These are phyloP conservation scores for Podospora pseudocomata DNA, from an alignment of 495 filamentous ascomycete genomes.

Conservation along the genomic window DNA sequence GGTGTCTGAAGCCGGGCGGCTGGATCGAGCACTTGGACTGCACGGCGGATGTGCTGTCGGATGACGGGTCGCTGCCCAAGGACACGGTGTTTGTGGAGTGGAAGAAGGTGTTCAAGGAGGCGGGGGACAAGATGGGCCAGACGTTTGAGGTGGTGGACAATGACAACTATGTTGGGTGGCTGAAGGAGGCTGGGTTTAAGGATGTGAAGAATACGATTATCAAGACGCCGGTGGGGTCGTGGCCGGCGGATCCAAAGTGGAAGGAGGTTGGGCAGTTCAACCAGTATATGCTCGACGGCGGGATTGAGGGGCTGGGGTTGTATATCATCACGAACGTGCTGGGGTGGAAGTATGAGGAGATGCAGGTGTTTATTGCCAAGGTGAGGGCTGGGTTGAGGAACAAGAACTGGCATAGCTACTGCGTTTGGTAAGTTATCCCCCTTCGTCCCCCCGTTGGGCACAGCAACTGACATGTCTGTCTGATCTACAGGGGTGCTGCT, in stretches of 20 bases:
- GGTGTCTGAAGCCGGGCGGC: slow-evolving; percentile 40
- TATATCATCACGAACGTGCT: slow-evolving; percentile 29
- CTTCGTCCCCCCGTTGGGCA: neutral
- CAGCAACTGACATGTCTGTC: neutral
- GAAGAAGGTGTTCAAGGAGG: slow-evolving; percentile 32
- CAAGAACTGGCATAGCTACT: slow-evolving; percentile 27
- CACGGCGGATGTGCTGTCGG: slow-evolving; percentile 23
- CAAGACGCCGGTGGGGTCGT: slow-evolving; percentile 46
- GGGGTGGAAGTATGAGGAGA: slow-evolving; percentile 35
- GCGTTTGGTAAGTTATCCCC: slow-evolving; percentile 24
- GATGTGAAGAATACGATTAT: neutral
- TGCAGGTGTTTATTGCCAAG: slow-evolving; percentile 34
- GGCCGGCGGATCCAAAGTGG: slow-evolving; percentile 47
- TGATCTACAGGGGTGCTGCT: slow-evolving; percentile 12
- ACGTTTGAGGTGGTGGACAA: slow-evolving; percentile 22
- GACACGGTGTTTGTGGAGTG: slow-evolving; percentile 35
- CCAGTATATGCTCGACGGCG: slow-evolving; percentile 25
- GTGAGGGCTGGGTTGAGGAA: slow-evolving; percentile 35
- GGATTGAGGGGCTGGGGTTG: slow-evolving; percentile 36
- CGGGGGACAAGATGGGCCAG: slow-evolving; percentile 19
- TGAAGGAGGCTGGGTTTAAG: slow-evolving; percentile 54
- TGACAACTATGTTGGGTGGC: slow-evolving; percentile 48
- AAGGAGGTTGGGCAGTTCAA: slow-evolving; percentile 47
- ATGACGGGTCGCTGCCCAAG: slow-evolving; percentile 30
- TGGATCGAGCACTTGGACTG: slow-evolving; percentile 30